A percentile compares a stretch with the other conserved stretches of the same genome.
Conservation (phyloP, 2,329 filamentous ascomycete species). For the Metarhizium album region DNA sequence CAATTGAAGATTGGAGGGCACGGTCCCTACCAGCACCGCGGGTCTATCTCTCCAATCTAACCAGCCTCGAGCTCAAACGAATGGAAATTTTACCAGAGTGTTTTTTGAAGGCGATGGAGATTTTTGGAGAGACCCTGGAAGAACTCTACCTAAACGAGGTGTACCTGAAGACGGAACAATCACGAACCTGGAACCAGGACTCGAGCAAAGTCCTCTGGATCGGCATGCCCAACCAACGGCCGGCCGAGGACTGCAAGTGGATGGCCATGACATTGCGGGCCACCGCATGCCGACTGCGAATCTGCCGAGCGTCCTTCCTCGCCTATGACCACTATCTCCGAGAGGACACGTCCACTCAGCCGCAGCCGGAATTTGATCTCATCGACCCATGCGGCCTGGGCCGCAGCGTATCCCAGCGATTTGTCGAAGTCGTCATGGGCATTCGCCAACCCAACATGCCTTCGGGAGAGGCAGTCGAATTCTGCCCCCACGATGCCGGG, state of each 20-base stretch:
- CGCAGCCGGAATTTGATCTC: slow-evolving; percentile 25
- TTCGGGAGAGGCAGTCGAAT: slow-evolving; percentile 23
- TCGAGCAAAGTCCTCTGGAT: slow-evolving; percentile 31
- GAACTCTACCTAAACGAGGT: slow-evolving; percentile 37
- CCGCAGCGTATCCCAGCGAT: slow-evolving; percentile 32
- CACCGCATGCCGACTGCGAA: slow-evolving; percentile 22
- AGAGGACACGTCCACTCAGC: slow-evolving; percentile 16
- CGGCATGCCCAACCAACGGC: slow-evolving; percentile 31
- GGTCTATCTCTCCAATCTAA: slow-evolving; percentile 25
- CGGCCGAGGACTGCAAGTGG: slow-evolving; percentile 27
- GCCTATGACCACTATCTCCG: slow-evolving; percentile 31
- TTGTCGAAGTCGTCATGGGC: slow-evolving; percentile 34
- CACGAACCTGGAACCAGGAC: slow-evolving; percentile 21
- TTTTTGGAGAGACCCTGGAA: slow-evolving; percentile 27
- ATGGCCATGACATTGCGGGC: slow-evolving; percentile 31
- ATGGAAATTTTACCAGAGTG: slow-evolving; percentile 27
- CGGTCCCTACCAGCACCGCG: slow-evolving; percentile 27
- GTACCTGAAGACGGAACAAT: slow-evolving; percentile 31
- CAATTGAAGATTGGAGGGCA: slow-evolving; percentile 28
- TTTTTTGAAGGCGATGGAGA: slow-evolving; percentile 22
- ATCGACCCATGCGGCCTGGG: slow-evolving; percentile 30
- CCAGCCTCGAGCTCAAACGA: slow-evolving; percentile 32
- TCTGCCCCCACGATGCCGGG: slow-evolving; percentile 18
- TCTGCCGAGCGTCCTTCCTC: slow-evolving; percentile 33
- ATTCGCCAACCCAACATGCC: slow-evolving; percentile 25